Percentiles rank a stretch among this genome's conserved stretches.
phyloP scores from a whole-genome alignment of 441 rosid genomes.

The Pelargonium citronellum region DNA sequence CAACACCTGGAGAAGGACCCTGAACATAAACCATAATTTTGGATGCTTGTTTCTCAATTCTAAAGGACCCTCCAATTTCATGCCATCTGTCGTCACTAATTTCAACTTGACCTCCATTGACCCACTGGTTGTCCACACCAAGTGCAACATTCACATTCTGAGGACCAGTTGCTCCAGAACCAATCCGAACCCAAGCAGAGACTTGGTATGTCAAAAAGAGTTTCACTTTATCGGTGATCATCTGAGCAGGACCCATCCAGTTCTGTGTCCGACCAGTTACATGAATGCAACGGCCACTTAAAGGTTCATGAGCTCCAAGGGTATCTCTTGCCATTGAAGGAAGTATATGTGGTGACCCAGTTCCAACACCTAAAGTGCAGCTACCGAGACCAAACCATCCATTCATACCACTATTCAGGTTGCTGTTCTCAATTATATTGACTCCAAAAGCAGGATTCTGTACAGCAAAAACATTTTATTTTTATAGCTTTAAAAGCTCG shows the following conservation, averaged over 20 bases:
- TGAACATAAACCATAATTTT: constrained; percentile 74
- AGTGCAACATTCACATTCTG: constrained; percentile 85
- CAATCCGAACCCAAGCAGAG: constrained; percentile 85
- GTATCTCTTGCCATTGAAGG: constrained; percentile 89
- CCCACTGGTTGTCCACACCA: constrained; percentile 75
- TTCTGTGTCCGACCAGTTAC: constrained; percentile 65
- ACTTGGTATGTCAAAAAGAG: constrained; percentile 82
- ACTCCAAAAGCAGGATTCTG: constrained; percentile 69
- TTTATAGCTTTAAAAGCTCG: constrained; percentile 8
- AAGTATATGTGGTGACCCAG: constrained; percentile 75
- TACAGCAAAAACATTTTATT: constrained; percentile 10
- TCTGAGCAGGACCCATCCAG: constrained; percentile 98
- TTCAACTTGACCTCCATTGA: constrained; percentile 84
- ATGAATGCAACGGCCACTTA: constrained; percentile 59
- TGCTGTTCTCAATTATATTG: constrained; percentile 59
- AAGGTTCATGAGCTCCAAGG: constrained; percentile 56
- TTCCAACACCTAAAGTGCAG: constrained; percentile 52
- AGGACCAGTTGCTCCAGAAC: constrained; percentile 47
- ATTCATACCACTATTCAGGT: constrained; percentile 43
- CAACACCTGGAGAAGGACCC: constrained; percentile 74
- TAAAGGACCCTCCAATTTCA: constrained; percentile 72
- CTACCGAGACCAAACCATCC: constrained; percentile 83
- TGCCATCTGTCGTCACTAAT: constrained; percentile 64
- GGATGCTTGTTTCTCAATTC: constrained; percentile 78
- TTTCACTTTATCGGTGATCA: constrained; percentile 64